These are phyloP conservation scores for Ustilago vetiveriae DNA, from an alignment of 1,284 basidiomycete species.

Conservation along the genomic window DNA sequence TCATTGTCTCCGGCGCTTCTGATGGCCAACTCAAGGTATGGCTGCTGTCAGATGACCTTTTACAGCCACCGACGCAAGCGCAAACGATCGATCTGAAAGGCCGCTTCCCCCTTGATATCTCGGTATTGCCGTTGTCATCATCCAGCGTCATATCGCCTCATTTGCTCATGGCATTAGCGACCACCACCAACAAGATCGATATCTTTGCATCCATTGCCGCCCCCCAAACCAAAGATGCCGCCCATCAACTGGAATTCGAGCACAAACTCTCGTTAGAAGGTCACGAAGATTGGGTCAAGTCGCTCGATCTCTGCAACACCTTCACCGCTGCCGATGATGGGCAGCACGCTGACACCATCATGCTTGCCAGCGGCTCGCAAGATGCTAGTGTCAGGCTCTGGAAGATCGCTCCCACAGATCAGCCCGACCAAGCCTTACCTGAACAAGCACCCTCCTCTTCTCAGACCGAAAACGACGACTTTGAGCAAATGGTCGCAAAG, in stretches of 20 bases:
- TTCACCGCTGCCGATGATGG: conserved; percentile 5
- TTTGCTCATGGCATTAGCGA: conserved; percentile 54
- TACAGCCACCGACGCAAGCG: conserved; percentile 7
- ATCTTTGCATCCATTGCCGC: conserved; percentile 39
- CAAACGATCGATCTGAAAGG: conserved; percentile 52
- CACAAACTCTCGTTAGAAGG: conserved; percentile 53
- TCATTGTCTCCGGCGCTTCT: conserved; percentile 57
- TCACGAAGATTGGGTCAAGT: conserved; percentile 66
- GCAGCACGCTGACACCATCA: conserved; percentile 17
- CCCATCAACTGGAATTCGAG: conserved; percentile 23
- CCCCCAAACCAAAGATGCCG: not conserved
- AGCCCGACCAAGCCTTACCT: not conserved
- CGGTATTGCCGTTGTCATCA: conserved; percentile 45
- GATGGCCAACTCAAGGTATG: conserved; percentile 56
- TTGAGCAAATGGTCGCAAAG: conserved; percentile 57
- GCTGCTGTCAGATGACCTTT: conserved; percentile 12
- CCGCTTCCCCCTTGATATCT: conserved; percentile 59
- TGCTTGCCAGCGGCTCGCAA: conserved; percentile 61
- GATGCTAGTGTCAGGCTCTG: conserved; percentile 63
- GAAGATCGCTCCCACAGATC: conserved; percentile 38
- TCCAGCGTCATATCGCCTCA: not conserved
- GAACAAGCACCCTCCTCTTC: conserved; percentile 1
- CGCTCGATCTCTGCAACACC: conserved; percentile 55
- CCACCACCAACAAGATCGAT: conserved; percentile 57
- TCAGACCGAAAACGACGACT: conserved; percentile 42